Evolutionary conservation across 2,329 filamentous ascomycete species (phyloP), one percentile per base, ranked within the genome.

Genomic region (Fusarium sp.): DNA sequence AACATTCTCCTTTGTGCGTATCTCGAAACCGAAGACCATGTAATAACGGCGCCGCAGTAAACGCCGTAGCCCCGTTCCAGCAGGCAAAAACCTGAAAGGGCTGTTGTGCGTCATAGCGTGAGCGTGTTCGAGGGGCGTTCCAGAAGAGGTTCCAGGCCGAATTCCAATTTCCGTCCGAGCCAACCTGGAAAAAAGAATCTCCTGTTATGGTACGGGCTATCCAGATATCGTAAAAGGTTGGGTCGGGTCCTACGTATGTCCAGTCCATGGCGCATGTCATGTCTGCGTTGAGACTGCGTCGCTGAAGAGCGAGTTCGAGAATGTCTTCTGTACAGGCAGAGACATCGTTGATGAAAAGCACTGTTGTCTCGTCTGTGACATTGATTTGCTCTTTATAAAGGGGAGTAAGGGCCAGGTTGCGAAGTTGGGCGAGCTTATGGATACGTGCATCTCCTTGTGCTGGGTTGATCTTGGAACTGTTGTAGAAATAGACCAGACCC

Each of bases 241-340:
- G 85, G 6, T 85, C 79, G 0, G 59, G 58, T 0, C 82, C 84
- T 7, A 81, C 78, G 45, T 85, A 85, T 1, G 82, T 85, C 88
- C 88, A 91, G 77, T 91, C 89, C 83, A 91, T 86, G 11, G 82
- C 87, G 72, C 88, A 91, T 0, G 85, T 86, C 85, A 89, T 89
- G 74, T 88, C 85, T 13, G 88, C 88, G 5, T 76, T 78, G 41
- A 87, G 86, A 7, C 70, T 71, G 11, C 66, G 72, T 31, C 82
- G 84, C 77, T 90, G 88, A 70, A 87, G 82, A 2, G 85, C 73
- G 3, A 91, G 80, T 77, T 91, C 89, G 7, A 91, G 81, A 22
- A 91, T 83, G 69, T 91, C 88, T 42, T 90, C 87, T 13, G 81
- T 45, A 65, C 88, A 90, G 10, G 81, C 78, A 6, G 85, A 85